A percentile compares a stretch with the other conserved stretches of the same genome.
These are phyloP conservation scores for Capsicum pubescens DNA, from an alignment of 257 asterid species.

Conservation along the genomic window DNA sequence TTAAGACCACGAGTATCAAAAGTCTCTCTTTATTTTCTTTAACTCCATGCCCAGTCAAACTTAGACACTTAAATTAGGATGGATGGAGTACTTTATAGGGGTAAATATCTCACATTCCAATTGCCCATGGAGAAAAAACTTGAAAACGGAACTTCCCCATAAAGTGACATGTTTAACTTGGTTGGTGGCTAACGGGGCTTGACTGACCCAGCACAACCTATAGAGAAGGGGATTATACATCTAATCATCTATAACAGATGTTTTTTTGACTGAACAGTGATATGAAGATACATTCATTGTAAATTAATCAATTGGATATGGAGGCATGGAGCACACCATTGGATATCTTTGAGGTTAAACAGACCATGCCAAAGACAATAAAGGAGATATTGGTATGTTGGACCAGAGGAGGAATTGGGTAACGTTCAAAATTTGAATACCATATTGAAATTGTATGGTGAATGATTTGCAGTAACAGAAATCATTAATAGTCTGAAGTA, in stretches of 20 bases:
- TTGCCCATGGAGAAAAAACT: background rate
- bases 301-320: conserved; percentile 1
- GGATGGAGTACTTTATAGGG: background rate
- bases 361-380: background rate
- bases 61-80: no score
- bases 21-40: no score
- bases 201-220: background rate
- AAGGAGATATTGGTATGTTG: background rate
- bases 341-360: background rate
- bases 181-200: conserved; percentile 8
- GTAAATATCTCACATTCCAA: conserved; percentile 12
- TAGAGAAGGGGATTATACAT: conserved; percentile 14
- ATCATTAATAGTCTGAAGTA: background rate
- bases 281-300: background rate
- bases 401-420: background rate
- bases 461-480: background rate
- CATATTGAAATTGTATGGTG: background rate
- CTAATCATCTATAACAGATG: background rate
- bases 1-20: no score
- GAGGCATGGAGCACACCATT: conserved; percentile 8
- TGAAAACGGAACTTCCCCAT: background rate
- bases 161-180: conserved; percentile 22
- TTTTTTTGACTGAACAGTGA: background rate
- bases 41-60: no score
- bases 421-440: background rate